Evolutionary conservation across 371 early-diverging fungal species (phyloP).

Genomic region (Vairimorpha ceranae): DNA sequence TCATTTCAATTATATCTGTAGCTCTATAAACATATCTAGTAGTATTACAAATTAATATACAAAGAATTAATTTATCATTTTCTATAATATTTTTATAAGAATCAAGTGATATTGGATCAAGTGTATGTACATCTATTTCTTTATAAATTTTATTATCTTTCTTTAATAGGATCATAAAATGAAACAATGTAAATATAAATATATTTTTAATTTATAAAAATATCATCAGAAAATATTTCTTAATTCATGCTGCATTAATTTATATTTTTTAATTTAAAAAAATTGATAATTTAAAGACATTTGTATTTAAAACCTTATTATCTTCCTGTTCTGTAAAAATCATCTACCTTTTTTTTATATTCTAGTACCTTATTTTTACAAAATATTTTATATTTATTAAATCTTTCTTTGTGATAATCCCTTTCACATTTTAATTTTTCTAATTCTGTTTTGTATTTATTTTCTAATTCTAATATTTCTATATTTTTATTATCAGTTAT

Average conservation of each 20-base stretch:
- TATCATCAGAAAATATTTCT: too few relatives aligned
- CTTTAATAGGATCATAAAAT: too few relatives aligned
- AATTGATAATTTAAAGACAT: too few relatives aligned
- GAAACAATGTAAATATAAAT: too few relatives aligned
- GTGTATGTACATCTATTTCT: too few relatives aligned
- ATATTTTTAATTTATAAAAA: too few relatives aligned
- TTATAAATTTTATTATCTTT: too few relatives aligned
- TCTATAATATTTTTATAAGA: background rate
- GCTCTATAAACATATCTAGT: background rate
- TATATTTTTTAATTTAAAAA: too few relatives aligned
- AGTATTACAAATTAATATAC: background rate
- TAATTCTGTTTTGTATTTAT: background rate
- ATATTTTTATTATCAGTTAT: background rate
- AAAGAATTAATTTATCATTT: background rate
- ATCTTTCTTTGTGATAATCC: constrained; percentile 1
- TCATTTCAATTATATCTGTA: background rate
- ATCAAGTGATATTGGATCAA: background rate
- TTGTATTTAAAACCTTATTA: too few relatives aligned
- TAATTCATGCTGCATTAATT: too few relatives aligned
- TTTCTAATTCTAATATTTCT: constrained; percentile 32
- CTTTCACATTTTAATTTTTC: background rate
- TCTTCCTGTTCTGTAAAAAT: too few relatives aligned
- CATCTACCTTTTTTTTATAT: background rate
- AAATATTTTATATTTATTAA: background rate
- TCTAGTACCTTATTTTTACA: background rate